Conservation (phyloP, 73 alveolate genomes). For the Paramecium sonneborni region DNA sequence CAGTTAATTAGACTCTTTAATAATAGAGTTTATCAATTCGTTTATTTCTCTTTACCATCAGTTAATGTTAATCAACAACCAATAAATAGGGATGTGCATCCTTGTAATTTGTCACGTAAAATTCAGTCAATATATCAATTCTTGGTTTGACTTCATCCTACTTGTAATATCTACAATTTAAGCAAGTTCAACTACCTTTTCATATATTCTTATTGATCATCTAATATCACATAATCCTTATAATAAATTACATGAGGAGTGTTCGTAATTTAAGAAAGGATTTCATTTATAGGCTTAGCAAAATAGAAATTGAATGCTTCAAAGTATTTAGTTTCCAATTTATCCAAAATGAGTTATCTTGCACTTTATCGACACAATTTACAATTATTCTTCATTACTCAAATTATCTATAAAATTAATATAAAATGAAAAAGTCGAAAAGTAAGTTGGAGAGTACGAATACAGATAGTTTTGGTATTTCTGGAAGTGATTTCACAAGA, state of each 20-base stretch:
- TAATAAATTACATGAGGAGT: constrained; percentile 33
- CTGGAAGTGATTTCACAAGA: constrained; percentile 5
- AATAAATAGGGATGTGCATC: constrained; percentile 18
- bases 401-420: not conserved
- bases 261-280: not conserved
- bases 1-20: not conserved
- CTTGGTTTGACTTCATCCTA: constrained; percentile 55
- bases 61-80: constrained; percentile 2
- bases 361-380: not conserved
- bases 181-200: constrained; percentile 41
- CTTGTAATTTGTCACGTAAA: constrained; percentile 39
- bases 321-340: not conserved
- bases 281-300: constrained; percentile 58
- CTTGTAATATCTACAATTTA: not conserved
- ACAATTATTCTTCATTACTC: not conserved
- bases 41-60: constrained; percentile 6
- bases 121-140: constrained; percentile 34
- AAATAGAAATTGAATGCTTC: constrained; percentile 52
- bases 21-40: constrained; percentile 21
- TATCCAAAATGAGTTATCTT: not conserved
- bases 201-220: constrained; percentile 37
- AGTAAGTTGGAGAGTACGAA: constrained; percentile 18
- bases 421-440: not conserved
- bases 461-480: constrained; percentile 8
- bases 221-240: constrained; percentile 56